phyloP scores from a whole-genome alignment of 495 filamentous ascomycete genomes.

The Xylaria grammica region DNA sequence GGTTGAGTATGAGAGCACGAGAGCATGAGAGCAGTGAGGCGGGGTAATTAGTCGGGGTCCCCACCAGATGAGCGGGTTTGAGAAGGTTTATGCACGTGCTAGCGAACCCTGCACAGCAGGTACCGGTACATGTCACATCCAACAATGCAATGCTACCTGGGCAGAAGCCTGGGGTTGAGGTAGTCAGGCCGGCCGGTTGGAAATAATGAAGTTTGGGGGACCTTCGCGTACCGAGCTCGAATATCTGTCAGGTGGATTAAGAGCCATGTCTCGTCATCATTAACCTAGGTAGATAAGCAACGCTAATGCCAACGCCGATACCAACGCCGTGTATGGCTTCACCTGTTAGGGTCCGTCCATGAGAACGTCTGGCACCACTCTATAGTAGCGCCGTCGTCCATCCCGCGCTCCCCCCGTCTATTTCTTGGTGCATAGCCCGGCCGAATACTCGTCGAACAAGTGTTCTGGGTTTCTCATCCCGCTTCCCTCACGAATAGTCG shows the following conservation, averaged over 20 bases:
- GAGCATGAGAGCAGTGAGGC: background rate
- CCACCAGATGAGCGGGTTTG: constrained; percentile 21
- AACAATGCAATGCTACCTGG: no score
- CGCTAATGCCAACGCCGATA: no score
- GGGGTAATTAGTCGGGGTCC: background rate
- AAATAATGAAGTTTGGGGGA: no score
- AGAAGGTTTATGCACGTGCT: constrained; percentile 27
- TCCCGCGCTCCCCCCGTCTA: background rate
- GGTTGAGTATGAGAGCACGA: background rate
- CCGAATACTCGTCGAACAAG: background rate
- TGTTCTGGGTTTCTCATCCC: background rate
- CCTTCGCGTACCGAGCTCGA: background rate
- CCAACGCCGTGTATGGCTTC: no score
- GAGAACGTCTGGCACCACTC: no score
- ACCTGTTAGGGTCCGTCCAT: no score
- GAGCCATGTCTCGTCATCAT: no score
- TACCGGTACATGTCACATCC: constrained; percentile 13
- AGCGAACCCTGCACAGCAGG: background rate
- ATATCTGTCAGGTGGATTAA: background rate
- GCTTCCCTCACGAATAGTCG: background rate
- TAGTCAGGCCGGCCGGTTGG: no score
- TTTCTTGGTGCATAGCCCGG: background rate
- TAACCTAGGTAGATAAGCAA: no score
- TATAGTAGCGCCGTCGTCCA: background rate
- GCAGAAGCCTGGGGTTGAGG: background rate